Evolutionary conservation across 306 rosid species (phyloP).

Genomic region (Cicer yamashitae): DNA sequence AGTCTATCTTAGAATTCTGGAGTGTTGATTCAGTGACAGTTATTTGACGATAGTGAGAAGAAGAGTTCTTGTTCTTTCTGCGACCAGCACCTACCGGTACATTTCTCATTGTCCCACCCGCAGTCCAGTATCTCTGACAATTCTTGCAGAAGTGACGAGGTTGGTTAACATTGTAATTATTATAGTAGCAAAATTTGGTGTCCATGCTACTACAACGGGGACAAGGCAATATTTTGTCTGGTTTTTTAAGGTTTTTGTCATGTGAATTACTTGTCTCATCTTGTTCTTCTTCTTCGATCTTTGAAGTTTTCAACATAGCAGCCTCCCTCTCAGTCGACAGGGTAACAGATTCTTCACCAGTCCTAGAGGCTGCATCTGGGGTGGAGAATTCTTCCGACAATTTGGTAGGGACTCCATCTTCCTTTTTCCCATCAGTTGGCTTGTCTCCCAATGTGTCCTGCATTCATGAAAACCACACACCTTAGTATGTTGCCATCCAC

Average conservation of each 20-base stretch:
- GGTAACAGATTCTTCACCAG: conserved; percentile 49
- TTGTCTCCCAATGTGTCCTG: conserved; percentile 58
- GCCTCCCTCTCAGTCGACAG: conserved; percentile 55
- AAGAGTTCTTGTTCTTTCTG: conserved; percentile 65
- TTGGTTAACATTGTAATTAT: conserved; percentile 87
- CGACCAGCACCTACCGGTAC: conserved; percentile 93
- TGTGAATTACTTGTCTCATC: conserved; percentile 60
- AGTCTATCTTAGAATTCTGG: conserved; percentile 36
- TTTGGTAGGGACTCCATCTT: conserved; percentile 36
- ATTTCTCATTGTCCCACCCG: conserved; percentile 91
- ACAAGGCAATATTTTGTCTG: conserved; percentile 82
- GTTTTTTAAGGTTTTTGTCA: conserved; percentile 69
- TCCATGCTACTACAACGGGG: conserved; percentile 92
- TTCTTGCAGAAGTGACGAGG: conserved; percentile 96
- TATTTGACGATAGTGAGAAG: conserved; percentile 64
- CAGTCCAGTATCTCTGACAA: conserved; percentile 94
- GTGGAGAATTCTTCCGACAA: conserved; percentile 33
- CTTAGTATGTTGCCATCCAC: conserved; percentile 17
- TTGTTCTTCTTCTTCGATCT: conserved; percentile 70
- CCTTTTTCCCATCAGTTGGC: conserved; percentile 38
- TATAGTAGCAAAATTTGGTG: conserved; percentile 90
- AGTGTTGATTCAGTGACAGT: conserved; percentile 59
- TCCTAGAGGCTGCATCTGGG: conserved; percentile 44
- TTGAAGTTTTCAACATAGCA: conserved; percentile 54
- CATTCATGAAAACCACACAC: conserved; percentile 24